phyloP scores from a whole-genome alignment of 2,329 filamentous ascomycete species.

The Venturiaceae sp. region DNA sequence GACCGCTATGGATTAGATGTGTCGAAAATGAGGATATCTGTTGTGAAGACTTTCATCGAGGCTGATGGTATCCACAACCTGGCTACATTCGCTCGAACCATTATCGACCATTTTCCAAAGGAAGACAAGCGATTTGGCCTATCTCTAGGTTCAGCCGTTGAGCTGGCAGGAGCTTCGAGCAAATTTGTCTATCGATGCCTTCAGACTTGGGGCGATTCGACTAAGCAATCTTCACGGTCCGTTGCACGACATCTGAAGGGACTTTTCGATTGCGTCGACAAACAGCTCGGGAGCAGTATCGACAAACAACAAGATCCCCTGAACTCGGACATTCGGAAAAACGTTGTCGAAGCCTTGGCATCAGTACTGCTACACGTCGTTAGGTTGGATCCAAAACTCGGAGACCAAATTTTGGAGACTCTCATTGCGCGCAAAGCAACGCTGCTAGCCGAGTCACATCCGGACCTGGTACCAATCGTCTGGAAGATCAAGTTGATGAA shows the following conservation, averaged over 20 bases:
- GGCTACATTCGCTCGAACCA: neutral
- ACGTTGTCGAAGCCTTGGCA: neutral
- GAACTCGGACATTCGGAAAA: neutral
- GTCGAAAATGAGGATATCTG: neutral
- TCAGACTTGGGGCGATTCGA: neutral
- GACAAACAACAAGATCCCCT: slow-evolving; percentile 7
- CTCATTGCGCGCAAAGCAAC: neutral
- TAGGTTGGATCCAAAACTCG: neutral
- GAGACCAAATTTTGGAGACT: neutral
- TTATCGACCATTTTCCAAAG: neutral
- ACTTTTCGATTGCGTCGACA: neutral
- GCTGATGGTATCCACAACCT: neutral
- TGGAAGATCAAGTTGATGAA: slow-evolving; percentile 64
- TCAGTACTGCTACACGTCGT: neutral
- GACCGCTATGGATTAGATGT: neutral
- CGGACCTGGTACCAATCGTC: slow-evolving; percentile 45
- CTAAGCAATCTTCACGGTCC: neutral
- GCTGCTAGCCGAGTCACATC: neutral
- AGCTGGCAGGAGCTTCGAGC: neutral
- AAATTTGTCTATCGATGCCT: neutral
- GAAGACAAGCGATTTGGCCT: neutral
- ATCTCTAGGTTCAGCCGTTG: neutral
- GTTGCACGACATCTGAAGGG: neutral
- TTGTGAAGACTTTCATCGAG: neutral
- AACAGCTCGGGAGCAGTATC: neutral